Evolutionary conservation across 306 rosid species (phyloP), one percentile per base, ranked within the genome.

Genomic region (Betula pendula): DNA sequence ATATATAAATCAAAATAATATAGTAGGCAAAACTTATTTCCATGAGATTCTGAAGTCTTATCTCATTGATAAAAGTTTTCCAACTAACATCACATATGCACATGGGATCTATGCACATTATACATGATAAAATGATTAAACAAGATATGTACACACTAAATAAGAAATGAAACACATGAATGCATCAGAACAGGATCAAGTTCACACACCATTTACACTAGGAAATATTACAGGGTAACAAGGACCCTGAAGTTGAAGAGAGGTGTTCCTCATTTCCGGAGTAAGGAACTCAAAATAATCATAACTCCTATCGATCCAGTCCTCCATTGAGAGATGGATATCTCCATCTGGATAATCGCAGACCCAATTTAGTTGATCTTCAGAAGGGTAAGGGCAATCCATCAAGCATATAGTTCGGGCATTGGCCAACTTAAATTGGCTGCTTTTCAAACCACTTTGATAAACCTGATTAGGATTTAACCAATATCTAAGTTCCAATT

Each of bases 171-270:
- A 45, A 72, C 56, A 66, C 20, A 63, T 17, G 33, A 62, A 52
- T 52, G 13, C 81, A 72, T 75, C 48, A 25, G 17, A 70, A 75
- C 17, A 13, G 40, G 60, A 69, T 20, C 50, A 29, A 75, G 51
- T 33, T 49, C 73, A 70, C 87, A 85, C 70, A 95, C 98, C 96
- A 72, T 95, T 95, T 77, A 95, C 88, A 78, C 98, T 95, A 6
- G 98, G 98, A 84, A 92, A 95, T 85, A 95, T 85, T 89, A 95
- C 89, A 70, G 98, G 98, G 86, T 95, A 95, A 83, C 98, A 95
- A 8, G 98, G 98, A 38, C 98, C 98, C 85, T 89, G 98, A 81
- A 95, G 98, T 83, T 90, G 94, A 75, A 95, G 92, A 82, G 98
- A 95, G 66, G 88, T 75, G 81, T 95, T 95, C 77, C 97, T 90